Base-by-base conservation (phyloP, 2,329 filamentous ascomycete genomes). In the Diaporthe citriasiana region DNA sequence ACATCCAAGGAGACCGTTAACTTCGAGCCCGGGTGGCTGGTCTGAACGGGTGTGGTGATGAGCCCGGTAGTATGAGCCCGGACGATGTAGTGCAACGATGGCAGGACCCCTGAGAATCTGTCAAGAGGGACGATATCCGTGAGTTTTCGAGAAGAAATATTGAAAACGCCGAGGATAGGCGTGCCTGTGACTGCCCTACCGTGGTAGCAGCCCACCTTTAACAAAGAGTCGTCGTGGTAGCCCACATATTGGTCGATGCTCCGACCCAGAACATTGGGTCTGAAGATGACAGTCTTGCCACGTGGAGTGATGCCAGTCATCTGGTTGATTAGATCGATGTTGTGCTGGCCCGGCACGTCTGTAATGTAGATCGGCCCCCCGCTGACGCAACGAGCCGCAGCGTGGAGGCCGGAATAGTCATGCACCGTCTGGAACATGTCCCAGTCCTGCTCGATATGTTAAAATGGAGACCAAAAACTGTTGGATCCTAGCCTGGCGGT, bases 351-450 rank as follows among this genome's bases (percentile, higher is more conserved):
- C 0, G 96, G 96, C 0, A 91, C 89, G 82, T 99, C 97, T 0
- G 96, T 98, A 81, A 99, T 95, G 79, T 97, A 98, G 53, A 99
- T 93, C 0, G 96, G 97, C 0, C 97, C 97, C 12, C 97, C 97
- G 63, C 93, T 95, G 13, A 99, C 87, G 81, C 95, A 97, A 60
- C 97, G 90, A 2, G 95, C 95, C 1, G 97, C 96, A 6, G 94
- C 97, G 78, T 99, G 97, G 80, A 97, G 97, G 0, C 89, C 90
- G 0, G 93, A 93, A 81, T 94, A 97, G 33, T 87, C 84, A 75
- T 91, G 89, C 1, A 85, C 84, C 0, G 90, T 92, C 78, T 92
- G 91, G 79, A 93, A 93, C 91, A 93, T 92, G 77, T 93, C 91
- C 89, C 90, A 93, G 82, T 98, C 95, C 63, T 68, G 9, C 9